Conservation (phyloP, 2,329 filamentous ascomycete genomes). For the Cryphonectria naterciae region DNA sequence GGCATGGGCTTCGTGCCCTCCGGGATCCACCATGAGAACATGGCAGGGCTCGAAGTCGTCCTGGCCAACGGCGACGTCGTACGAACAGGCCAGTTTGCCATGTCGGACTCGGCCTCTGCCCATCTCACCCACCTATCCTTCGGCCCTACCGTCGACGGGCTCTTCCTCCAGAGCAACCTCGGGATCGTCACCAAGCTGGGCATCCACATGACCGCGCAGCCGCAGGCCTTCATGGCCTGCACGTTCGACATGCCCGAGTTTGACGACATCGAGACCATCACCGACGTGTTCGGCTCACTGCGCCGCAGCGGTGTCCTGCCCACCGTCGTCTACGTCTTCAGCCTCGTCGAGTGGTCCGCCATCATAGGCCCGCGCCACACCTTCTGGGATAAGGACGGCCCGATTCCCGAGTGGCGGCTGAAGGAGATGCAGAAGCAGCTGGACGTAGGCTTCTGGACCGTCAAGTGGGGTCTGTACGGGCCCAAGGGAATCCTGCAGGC, state of each 20-base stretch:
- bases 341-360: conserved; percentile 50
- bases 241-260: conserved; percentile 50
- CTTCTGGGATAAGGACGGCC: conserved; percentile 47
- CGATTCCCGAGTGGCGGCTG: conserved; percentile 50
- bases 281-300: conserved; percentile 49
- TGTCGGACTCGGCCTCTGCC: conserved; percentile 45
- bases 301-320: conserved; percentile 48
- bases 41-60: conserved; percentile 41
- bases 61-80: conserved; percentile 37
- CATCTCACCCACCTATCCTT: conserved; percentile 45
- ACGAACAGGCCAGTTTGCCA: conserved; percentile 35
- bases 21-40: conserved; percentile 42
- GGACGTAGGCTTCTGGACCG: conserved; percentile 49
- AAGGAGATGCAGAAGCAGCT: conserved; percentile 48
- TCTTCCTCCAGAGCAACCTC: conserved; percentile 58
- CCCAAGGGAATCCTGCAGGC: conserved; percentile 47
- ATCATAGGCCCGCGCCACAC: conserved; percentile 48
- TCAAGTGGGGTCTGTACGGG: conserved; percentile 50
- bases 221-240: conserved; percentile 52
- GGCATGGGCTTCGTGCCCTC: conserved; percentile 46
- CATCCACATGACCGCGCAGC: conserved; percentile 46
- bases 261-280: conserved; percentile 47
- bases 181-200: conserved; percentile 61
- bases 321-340: conserved; percentile 49
- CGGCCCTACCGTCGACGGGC: conserved; percentile 48